A percentile compares a stretch with the other conserved stretches of the same genome.
Evolutionary conservation across 1,284 basidiomycete species (phyloP).

Genomic region (Apiotrichum gamsii): DNA sequence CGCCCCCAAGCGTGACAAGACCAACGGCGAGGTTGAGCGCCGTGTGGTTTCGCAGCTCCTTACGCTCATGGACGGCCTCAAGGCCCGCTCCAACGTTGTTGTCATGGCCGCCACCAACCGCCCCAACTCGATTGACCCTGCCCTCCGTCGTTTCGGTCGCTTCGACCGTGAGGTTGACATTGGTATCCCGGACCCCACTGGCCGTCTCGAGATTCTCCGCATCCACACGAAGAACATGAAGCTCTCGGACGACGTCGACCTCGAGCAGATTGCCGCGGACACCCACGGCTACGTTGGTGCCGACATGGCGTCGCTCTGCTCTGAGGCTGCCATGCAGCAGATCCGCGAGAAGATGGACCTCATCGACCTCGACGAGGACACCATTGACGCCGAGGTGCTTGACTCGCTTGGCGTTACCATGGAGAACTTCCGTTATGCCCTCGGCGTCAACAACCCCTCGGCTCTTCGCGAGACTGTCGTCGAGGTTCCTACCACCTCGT

Average conservation of each 20-base stretch:
- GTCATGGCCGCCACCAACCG: conserved; percentile 98
- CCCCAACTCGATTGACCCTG: conserved; percentile 98
- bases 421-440: conserved; percentile 97
- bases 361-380: conserved; percentile 87
- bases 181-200: conserved; percentile 96
- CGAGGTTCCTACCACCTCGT: conserved; percentile 91
- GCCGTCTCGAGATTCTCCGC: conserved; percentile 94
- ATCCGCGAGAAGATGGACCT: conserved; percentile 98
- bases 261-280: conserved; percentile 97
- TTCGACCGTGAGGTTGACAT: conserved; percentile 99
- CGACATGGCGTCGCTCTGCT: conserved; percentile 92
- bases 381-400: conserved; percentile 93
- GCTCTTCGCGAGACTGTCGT: conserved; percentile 94
- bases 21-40: conserved; percentile 98
- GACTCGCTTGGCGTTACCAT: conserved; percentile 93
- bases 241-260: conserved; percentile 91
- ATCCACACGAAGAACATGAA: conserved; percentile 99
- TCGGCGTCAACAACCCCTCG: conserved; percentile 91
- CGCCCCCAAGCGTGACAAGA: conserved; percentile 99
- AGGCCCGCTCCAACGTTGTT: conserved; percentile 96
- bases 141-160: conserved; percentile 93
- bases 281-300: conserved; percentile 99
- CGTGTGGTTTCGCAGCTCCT: conserved; percentile 97
- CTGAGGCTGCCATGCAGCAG: conserved; percentile 97
- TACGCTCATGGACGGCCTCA: conserved; percentile 97